phyloP scores from a whole-genome alignment of 2,329 filamentous ascomycete genomes.

The Amylocarpus encephaloides region DNA sequence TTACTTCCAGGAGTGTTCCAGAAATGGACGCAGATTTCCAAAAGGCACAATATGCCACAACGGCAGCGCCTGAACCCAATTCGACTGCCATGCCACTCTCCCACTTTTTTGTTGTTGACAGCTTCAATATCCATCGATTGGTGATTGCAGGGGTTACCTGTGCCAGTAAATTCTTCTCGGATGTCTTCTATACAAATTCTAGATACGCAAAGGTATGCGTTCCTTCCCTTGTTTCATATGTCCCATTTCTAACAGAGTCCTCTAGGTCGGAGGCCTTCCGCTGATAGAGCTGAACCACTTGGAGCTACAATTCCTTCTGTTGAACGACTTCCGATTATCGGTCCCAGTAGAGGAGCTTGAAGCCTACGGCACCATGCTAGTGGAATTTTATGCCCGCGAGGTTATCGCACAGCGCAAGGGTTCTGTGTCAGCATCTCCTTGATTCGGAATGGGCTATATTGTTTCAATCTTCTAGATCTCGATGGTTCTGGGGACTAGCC shows the following conservation, averaged over 20 bases:
- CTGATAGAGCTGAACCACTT: slow-evolving; percentile 91
- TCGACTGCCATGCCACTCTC: slow-evolving; percentile 38
- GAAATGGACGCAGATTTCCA: slow-evolving; percentile 24
- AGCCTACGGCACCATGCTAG: slow-evolving; percentile 95
- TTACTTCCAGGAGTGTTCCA: slow-evolving; percentile 24
- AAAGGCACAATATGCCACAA: slow-evolving; percentile 25
- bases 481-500: background rate
- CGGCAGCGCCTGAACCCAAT: slow-evolving; percentile 20
- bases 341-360: slow-evolving; percentile 94
- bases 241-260: slow-evolving; percentile 13
- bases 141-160: slow-evolving; percentile 97
- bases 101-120: slow-evolving; percentile 90
- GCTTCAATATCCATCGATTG: slow-evolving; percentile 95
- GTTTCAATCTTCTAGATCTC: slow-evolving; percentile 1
- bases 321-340: slow-evolving; percentile 93
- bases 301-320: slow-evolving; percentile 87
- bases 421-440: slow-evolving; percentile 6
- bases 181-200: slow-evolving; percentile 98
- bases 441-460: background rate
- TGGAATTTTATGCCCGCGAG: slow-evolving; percentile 94
- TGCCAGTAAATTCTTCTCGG: slow-evolving; percentile 98
- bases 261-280: slow-evolving; percentile 85
- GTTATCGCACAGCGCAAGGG: slow-evolving; percentile 56
- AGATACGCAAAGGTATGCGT: slow-evolving; percentile 87
- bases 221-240: slow-evolving; percentile 1